Conservation (phyloP, 257 asterid genomes). For the Przewalskia tangutica region DNA sequence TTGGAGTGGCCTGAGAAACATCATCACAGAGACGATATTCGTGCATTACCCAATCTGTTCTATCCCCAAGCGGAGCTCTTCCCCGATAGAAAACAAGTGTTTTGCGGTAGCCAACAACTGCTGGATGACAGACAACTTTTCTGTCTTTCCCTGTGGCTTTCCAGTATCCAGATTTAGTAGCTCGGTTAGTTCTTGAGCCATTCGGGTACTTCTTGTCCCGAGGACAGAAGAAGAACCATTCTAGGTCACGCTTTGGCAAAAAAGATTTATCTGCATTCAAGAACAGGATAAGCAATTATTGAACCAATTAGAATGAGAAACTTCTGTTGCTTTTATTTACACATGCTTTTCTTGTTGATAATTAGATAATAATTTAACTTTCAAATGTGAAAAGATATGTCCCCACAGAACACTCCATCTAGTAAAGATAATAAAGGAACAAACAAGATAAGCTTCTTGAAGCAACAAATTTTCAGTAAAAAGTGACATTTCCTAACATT, state of each 20-base stretch:
- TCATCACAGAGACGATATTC: conserved; percentile 44
- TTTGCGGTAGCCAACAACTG: conserved; percentile 28
- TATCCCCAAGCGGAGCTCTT: conserved; percentile 45
- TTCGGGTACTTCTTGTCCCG: conserved; percentile 47
- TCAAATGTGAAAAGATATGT: conserved; percentile 7
- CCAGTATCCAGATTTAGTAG: conserved; percentile 50
- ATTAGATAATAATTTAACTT: background rate
- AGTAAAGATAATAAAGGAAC: conserved; percentile 3
- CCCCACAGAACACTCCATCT: conserved; percentile 8
- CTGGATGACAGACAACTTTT: conserved; percentile 32
- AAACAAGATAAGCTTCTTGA: conserved; percentile 1
- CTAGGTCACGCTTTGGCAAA: conserved; percentile 41
- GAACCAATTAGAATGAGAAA: background rate
- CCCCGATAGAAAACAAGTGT: conserved; percentile 45
- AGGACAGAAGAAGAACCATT: conserved; percentile 45
- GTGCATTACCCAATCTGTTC: conserved; percentile 48
- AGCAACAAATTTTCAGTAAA: conserved; percentile 5
- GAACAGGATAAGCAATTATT: background rate
- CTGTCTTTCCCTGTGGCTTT: conserved; percentile 47
- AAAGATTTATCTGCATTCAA: conserved; percentile 39
- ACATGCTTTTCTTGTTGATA: background rate
- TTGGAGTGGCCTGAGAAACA: conserved; percentile 13
- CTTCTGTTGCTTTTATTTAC: background rate
- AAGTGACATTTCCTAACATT: background rate
- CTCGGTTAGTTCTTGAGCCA: conserved; percentile 43